Conservation (phyloP, 768 basidiomycete genomes). For the Jaapia argillacea region DNA sequence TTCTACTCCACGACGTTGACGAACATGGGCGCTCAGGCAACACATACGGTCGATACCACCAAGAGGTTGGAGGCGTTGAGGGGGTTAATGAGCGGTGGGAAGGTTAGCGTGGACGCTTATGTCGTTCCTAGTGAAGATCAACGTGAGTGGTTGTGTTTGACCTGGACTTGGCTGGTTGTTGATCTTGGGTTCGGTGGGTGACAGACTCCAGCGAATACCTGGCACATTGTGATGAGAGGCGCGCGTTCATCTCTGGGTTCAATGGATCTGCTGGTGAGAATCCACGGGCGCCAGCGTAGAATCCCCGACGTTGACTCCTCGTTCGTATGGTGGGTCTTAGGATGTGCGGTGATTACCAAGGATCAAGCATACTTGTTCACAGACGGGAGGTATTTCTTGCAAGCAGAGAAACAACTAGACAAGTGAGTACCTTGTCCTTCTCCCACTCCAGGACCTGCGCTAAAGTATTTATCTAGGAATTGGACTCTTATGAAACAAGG, state of each 20-base stretch:
- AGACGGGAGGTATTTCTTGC: conserved; percentile 91
- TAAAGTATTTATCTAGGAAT: conserved; percentile 37
- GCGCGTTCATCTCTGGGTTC: conserved; percentile 89
- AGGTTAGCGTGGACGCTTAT: conserved; percentile 53
- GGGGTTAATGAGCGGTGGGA: conserved; percentile 52
- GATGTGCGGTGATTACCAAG: conserved; percentile 67
- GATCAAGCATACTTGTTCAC: conserved; percentile 80
- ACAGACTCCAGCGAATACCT: conserved; percentile 91
- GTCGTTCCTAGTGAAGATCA: conserved; percentile 91
- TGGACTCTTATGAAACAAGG: conserved; percentile 96
- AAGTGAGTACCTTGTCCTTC: conserved; percentile 30
- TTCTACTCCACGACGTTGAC: no score
- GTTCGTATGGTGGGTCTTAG: conserved; percentile 20
- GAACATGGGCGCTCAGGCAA: conserved; percentile 18
- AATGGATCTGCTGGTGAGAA: conserved; percentile 81
- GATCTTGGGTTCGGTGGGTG: neutral
- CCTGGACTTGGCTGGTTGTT: conserved; percentile 1
- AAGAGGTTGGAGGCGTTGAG: conserved; percentile 54
- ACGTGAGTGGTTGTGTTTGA: conserved; percentile 37
- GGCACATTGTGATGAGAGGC: conserved; percentile 72
- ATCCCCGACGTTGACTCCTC: neutral
- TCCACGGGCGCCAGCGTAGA: no score
- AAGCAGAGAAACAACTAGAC: conserved; percentile 87
- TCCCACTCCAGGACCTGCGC: neutral
- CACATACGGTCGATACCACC: conserved; percentile 48